phyloP scores from a whole-genome alignment of 2,329 filamentous ascomycete species.

The Colletotrichum aenigma region DNA sequence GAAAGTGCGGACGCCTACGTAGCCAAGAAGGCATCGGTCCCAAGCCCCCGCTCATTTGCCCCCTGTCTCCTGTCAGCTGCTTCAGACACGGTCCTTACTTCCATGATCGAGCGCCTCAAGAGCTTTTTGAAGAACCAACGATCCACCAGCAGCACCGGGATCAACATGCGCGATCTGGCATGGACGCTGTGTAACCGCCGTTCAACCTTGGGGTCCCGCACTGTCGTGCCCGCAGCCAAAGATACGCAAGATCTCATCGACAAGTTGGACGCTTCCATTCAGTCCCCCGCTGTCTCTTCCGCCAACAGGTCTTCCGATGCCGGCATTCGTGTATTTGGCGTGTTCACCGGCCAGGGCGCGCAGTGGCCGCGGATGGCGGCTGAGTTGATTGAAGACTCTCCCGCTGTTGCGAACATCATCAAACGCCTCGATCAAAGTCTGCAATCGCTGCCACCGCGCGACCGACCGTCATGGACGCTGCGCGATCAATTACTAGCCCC shows the following conservation, averaged over 20 bases:
- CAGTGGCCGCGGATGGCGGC: conserved; percentile 32
- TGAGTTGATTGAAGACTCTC: conserved; percentile 12
- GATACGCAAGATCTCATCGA: not conserved
- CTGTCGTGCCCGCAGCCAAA: not conserved
- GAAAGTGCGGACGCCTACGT: not conserved
- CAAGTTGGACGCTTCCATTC: not conserved
- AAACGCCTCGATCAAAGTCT: conserved; percentile 25
- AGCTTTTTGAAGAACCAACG: not conserved
- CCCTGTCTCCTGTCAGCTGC: not conserved
- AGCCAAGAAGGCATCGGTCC: not conserved
- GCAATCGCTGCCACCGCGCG: conserved; percentile 21
- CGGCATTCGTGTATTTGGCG: conserved; percentile 14
- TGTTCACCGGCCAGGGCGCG: conserved; percentile 37
- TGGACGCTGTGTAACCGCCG: not conserved
- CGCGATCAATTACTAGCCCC: conserved; percentile 25
- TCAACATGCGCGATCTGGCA: not conserved
- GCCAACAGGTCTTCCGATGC: not conserved
- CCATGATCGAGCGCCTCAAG: not conserved
- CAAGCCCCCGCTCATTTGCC: not conserved
- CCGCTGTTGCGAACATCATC: conserved; percentile 9
- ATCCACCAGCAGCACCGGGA: not conserved
- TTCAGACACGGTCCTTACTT: not conserved
- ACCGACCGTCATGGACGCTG: conserved; percentile 28
- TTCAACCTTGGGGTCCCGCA: not conserved
- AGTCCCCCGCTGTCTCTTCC: not conserved